Percentiles rank a stretch among this genome's conserved stretches.
Evolutionary conservation across 1,284 basidiomycete genomes (phyloP).

Genomic region (Apiotrichum mycotoxinovorans): DNA sequence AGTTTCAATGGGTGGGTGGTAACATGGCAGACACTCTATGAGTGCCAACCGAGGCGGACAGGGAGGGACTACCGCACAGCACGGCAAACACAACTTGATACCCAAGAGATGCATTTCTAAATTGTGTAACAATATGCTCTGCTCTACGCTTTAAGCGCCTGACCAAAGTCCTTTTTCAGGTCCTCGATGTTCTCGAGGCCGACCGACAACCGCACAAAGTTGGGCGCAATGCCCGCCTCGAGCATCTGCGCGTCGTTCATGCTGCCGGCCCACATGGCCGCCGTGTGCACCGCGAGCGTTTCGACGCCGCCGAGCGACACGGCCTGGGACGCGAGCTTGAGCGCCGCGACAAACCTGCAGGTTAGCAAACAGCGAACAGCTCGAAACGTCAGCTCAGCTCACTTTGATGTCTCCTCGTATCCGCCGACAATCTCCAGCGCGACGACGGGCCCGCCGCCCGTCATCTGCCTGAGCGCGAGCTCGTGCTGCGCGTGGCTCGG

Average conservation of each 20-base stretch:
- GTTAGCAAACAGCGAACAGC: no score
- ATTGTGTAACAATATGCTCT: no score
- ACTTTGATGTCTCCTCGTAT: slow-evolving; percentile 8
- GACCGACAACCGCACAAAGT: slow-evolving; percentile 11
- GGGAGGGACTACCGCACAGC: no score
- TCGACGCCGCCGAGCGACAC: slow-evolving; percentile 16
- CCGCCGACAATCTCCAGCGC: slow-evolving; percentile 9
- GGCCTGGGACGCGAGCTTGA: slow-evolving; percentile 13
- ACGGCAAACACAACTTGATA: no score
- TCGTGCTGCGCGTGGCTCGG: slow-evolving; percentile 12
- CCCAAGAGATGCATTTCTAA: no score
- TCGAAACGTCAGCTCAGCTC: no score
- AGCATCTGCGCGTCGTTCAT: slow-evolving; percentile 15
- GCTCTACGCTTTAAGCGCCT: not conserved
- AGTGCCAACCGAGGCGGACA: no score
- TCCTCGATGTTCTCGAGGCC: slow-evolving; percentile 16
- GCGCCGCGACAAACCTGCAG: slow-evolving; percentile 11
- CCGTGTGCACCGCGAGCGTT: slow-evolving; percentile 15
- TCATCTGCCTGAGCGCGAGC: slow-evolving; percentile 13
- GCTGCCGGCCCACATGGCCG: slow-evolving; percentile 16
- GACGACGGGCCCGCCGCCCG: slow-evolving; percentile 13
- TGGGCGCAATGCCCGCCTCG: slow-evolving; percentile 13
- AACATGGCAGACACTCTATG: no score
- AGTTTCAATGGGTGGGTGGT: no score
- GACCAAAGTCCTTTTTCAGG: slow-evolving; percentile 14